phyloP scores from a whole-genome alignment of 208 protist species.

The Porcisia hertigi region DNA sequence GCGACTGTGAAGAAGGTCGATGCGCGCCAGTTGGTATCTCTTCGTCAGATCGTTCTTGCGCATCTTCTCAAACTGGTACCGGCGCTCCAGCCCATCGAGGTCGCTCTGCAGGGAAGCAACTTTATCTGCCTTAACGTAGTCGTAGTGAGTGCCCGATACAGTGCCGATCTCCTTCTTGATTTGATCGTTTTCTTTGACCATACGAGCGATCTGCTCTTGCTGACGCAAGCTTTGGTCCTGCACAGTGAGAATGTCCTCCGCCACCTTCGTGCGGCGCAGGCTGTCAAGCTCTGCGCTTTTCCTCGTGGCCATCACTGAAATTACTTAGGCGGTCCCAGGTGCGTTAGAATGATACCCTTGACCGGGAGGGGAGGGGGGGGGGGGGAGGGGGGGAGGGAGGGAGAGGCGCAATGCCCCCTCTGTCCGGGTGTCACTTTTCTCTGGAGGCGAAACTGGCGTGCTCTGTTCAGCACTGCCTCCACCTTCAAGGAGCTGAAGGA shows the following conservation, averaged over 20 bases:
- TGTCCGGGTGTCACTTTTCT: neutral
- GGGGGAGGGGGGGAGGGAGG: neutral
- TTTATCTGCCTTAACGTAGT: constrained; percentile 90
- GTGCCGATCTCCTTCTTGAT: constrained; percentile 88
- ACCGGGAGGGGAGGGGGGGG: neutral
- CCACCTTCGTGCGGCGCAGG: constrained; percentile 68
- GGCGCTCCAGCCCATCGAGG: constrained; percentile 87
- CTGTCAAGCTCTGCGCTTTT: constrained; percentile 38
- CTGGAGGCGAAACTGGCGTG: neutral
- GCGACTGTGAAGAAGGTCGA: constrained; percentile 85
- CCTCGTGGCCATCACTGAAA: constrained; percentile 26
- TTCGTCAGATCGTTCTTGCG: constrained; percentile 89
- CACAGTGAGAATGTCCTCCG: constrained; percentile 49
- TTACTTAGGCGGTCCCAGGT: constrained; percentile 1
- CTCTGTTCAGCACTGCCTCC: constrained; percentile 2
- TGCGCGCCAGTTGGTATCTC: constrained; percentile 80
- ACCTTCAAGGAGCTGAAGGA: constrained; percentile 2
- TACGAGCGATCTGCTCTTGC: constrained; percentile 71
- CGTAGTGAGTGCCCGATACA: constrained; percentile 67
- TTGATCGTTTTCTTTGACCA: constrained; percentile 86
- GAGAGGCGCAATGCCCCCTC: constrained; percentile 1
- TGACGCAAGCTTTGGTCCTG: constrained; percentile 73
- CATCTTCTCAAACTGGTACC: constrained; percentile 93
- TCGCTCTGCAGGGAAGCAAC: constrained; percentile 80
- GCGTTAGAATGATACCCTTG: neutral